Evolutionary conservation across 2,329 filamentous ascomycete genomes (phyloP).

Genomic region (Tolypocladium tropicale): DNA sequence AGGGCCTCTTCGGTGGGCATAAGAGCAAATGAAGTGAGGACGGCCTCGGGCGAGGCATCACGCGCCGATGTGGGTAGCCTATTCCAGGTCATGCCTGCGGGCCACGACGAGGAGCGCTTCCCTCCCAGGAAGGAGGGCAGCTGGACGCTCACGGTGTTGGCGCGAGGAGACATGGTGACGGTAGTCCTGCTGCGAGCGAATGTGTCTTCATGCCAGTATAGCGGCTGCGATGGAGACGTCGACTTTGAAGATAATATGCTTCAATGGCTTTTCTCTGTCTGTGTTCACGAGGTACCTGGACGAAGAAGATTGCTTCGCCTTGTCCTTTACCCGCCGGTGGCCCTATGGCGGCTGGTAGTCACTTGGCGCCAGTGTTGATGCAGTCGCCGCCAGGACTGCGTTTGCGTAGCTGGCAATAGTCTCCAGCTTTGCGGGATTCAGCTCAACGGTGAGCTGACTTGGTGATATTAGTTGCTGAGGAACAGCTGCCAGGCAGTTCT

Average conservation of each 20-base stretch:
- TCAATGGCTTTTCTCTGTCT: not conserved
- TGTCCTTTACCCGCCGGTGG: not conserved
- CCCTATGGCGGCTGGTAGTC: constrained; percentile 7
- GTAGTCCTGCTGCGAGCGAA: not conserved
- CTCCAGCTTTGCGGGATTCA: constrained; percentile 9
- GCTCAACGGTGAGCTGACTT: constrained; percentile 6
- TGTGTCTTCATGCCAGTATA: constrained; percentile 6
- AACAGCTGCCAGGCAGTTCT: not conserved
- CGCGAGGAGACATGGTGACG: constrained; percentile 2
- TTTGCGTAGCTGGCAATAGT: not conserved
- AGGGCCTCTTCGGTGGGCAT: constrained; percentile 8
- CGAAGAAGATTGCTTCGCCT: not conserved
- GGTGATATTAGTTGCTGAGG: not conserved
- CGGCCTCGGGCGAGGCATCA: constrained; percentile 9
- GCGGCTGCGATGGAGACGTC: not conserved
- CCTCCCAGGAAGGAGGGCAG: not conserved
- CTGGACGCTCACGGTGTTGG: not conserved
- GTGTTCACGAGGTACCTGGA: too few relatives aligned
- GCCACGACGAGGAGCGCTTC: constrained; percentile 1
- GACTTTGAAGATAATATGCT: not conserved
- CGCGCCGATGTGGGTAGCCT: constrained; percentile 3
- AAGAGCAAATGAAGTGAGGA: constrained; percentile 10
- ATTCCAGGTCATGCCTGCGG: constrained; percentile 4
- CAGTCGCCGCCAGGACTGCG: constrained; percentile 9
- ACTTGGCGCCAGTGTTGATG: constrained; percentile 1